A percentile compares a stretch with the other conserved stretches of the same genome.
These are phyloP conservation scores for Dichomitus squalens DNA, from an alignment of 1,284 basidiomycete species.

Conservation along the genomic window DNA sequence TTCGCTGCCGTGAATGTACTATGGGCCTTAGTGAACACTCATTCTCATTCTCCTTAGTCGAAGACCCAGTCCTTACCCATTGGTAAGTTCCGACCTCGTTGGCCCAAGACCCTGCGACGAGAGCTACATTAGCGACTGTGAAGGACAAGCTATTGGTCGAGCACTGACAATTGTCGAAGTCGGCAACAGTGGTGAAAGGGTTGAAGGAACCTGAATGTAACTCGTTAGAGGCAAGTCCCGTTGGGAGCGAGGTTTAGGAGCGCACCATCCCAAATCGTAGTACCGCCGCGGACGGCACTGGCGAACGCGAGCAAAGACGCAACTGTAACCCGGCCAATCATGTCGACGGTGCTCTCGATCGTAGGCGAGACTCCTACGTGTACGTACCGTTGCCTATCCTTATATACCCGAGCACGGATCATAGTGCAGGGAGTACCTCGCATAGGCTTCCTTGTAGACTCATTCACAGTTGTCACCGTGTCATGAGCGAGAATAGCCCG, in stretches of 20 bases:
- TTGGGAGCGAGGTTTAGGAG: background rate
- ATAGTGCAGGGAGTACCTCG: conserved; percentile 5
- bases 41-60: background rate
- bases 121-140: background rate
- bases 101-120: conserved; percentile 54
- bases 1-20: conserved; percentile 64
- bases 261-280: conserved; percentile 51
- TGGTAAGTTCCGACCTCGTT: conserved; percentile 59
- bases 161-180: conserved; percentile 56
- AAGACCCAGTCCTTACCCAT: conserved; percentile 44
- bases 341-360: conserved; percentile 1
- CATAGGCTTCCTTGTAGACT: background rate
- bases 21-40: background rate
- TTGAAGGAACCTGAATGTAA: conserved; percentile 42
- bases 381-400: background rate
- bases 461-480: background rate
- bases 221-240: background rate
- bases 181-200: conserved; percentile 44
- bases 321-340: conserved; percentile 27
- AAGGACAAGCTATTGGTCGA: background rate
- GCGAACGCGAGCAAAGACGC: conserved; percentile 26
- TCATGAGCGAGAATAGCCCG: conserved; percentile 27
- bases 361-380: background rate
- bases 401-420: conserved; percentile 13
- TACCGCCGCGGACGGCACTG: conserved; percentile 45